Percentiles rank a stretch among this genome's conserved stretches.
phyloP scores from a whole-genome alignment of 2,329 filamentous ascomycete genomes.

The Myriosclerotinia curreyana region DNA sequence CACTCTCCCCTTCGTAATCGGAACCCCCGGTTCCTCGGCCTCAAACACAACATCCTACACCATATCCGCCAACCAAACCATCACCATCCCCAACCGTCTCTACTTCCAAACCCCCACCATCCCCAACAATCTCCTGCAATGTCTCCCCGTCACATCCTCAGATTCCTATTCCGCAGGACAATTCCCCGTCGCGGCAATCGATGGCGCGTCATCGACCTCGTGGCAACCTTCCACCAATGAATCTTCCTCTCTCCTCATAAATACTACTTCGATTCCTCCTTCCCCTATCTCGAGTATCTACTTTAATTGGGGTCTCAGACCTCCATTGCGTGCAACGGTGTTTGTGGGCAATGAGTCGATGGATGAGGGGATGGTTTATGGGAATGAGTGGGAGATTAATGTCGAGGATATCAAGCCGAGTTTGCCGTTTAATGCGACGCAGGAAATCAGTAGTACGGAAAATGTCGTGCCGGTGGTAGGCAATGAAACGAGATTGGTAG shows the following conservation, averaged over 20 bases:
- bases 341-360: conserved; percentile 47
- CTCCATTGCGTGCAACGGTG: conserved; percentile 53
- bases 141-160: conserved; percentile 51
- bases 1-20: conserved; percentile 58
- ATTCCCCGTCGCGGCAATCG: conserved; percentile 64
- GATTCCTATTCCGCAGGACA: conserved; percentile 58
- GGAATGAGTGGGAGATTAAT: conserved; percentile 26
- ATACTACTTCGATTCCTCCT: conserved; percentile 43
- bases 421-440: conserved; percentile 32
- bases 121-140: conserved; percentile 62
- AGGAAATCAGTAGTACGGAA: conserved; percentile 14
- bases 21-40: conserved; percentile 42
- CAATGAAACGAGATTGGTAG: conserved; percentile 34
- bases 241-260: conserved; percentile 55
- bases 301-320: conserved; percentile 59
- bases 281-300: conserved; percentile 48
- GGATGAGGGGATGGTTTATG: conserved; percentile 23
- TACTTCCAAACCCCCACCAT: conserved; percentile 53
- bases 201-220: conserved; percentile 62
- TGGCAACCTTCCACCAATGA: conserved; percentile 61
- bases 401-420: conserved; percentile 31
- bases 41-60: conserved; percentile 45
- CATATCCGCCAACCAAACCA: conserved; percentile 48
- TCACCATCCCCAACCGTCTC: conserved; percentile 58
- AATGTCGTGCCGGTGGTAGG: conserved; percentile 35